phyloP scores from a whole-genome alignment of 1,139 yeast species.

The Eremothecium cymbalariae region DNA sequence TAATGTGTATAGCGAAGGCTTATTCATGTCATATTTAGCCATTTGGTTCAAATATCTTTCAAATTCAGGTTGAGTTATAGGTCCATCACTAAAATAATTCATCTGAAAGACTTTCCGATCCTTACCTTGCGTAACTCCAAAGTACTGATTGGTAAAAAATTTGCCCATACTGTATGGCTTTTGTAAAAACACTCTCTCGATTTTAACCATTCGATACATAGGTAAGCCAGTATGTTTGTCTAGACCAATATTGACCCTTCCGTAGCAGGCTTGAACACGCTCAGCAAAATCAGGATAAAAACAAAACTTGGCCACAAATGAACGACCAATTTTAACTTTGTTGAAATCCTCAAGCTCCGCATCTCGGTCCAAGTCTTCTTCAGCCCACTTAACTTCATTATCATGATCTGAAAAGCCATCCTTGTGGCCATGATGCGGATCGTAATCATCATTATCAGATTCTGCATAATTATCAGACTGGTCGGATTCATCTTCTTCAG shows the following conservation, averaged over 20 bases:
- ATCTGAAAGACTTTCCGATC: conserved; percentile 65
- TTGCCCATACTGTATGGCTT: conserved; percentile 51
- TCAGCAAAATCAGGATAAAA: conserved; percentile 76
- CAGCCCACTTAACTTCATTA: conserved; percentile 39
- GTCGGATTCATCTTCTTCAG: conserved; percentile 37
- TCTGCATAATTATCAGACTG: conserved; percentile 33
- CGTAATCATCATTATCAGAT: conserved; percentile 29
- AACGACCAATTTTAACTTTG: conserved; percentile 66
- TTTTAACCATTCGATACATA: conserved; percentile 78
- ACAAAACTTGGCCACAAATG: conserved; percentile 63
- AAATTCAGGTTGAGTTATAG: conserved; percentile 61
- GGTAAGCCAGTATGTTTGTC: conserved; percentile 55
- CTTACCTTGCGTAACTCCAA: conserved; percentile 46
- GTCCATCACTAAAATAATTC: conserved; percentile 70
- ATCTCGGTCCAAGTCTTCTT: conserved; percentile 36
- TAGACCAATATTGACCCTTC: conserved; percentile 71
- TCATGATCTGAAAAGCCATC: conserved; percentile 38
- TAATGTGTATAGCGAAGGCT: conserved; percentile 59
- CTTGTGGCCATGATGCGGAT: conserved; percentile 23
- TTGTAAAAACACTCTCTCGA: conserved; percentile 55
- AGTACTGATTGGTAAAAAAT: conserved; percentile 50
- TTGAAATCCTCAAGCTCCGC: conserved; percentile 52
- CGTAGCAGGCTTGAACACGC: conserved; percentile 63
- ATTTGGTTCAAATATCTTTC: conserved; percentile 58
- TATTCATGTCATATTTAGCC: conserved; percentile 47